Base-by-base conservation (phyloP, 1,139 yeast genomes). In the Geotrichum histeridarum region DNA sequence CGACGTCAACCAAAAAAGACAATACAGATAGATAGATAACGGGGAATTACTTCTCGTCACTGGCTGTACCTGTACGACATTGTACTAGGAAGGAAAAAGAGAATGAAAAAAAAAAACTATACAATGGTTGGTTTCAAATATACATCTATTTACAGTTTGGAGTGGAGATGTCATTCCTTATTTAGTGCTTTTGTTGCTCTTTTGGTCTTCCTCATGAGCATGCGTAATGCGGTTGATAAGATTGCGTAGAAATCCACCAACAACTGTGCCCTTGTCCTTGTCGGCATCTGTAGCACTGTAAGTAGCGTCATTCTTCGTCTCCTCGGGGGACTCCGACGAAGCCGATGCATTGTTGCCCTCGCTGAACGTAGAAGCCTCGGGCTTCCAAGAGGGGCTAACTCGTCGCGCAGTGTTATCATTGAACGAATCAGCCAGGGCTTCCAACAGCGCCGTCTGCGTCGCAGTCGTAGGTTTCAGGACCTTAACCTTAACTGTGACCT, bases 341-440 rank as follows among this genome's bases (percentile, higher is more conserved):
- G 12, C 37, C 37, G n/a, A 11, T n/a, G 12, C 14, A 33, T n/a
- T n/a, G n/a, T n/a, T n/a, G n/a, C 14, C 37, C 14, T 11, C 27
- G 12, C 45, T 41, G 15, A 11, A 51, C 15, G 44, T 22, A 8
- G 44, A 11, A 11, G 51, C 37, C 44, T 54, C 55, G 22, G 57
- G 41, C 27, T 73, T 66, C 54, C 77, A 73, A 35, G 79, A 73
- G 55, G 81, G 78, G 60, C 80, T 82, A 11, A 83, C 75, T 60
- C 93, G 76, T 62, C 80, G 86, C 2, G 99, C 98, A 33, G 77
- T 78, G 48, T 76, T 76, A 68, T 93, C 99, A 57, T 86, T 82
- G 54, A 86, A 79, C 2, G 95, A 85, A 67, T 89, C 96, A 0
- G 99, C 99, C 60, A 93, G 77, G 0, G 97, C 96, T 69, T 94